Evolutionary conservation across 2,329 filamentous ascomycete genomes (phyloP).

Genomic region (Aschersonia sp.): DNA sequence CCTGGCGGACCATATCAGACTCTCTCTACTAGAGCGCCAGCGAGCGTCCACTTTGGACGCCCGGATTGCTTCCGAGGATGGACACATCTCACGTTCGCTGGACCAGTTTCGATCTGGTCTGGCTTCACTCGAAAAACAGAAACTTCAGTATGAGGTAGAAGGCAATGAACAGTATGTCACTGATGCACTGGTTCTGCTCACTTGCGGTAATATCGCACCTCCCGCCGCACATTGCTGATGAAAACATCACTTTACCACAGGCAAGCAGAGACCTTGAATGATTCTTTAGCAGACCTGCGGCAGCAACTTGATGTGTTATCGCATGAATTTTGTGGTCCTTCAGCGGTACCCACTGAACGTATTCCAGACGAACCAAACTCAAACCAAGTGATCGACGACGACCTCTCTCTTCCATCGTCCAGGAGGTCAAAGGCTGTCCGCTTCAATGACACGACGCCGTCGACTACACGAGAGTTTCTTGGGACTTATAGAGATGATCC

Average conservation of each 20-base stretch:
- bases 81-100: conserved; percentile 76
- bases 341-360: conserved; percentile 30
- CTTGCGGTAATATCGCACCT: not conserved
- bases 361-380: conserved; percentile 50
- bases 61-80: conserved; percentile 68
- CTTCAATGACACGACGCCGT: conserved; percentile 54
- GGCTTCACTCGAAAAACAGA: conserved; percentile 50
- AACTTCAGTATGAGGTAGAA: conserved; percentile 46
- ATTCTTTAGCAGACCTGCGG: conserved; percentile 54
- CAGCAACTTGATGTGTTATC: conserved; percentile 65
- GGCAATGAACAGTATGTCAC: conserved; percentile 44
- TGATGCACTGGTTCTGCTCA: not conserved
- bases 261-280: conserved; percentile 34
- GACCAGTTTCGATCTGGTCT: conserved; percentile 77
- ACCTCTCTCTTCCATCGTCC: conserved; percentile 50
- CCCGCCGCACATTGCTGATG: conserved; percentile 1
- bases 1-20: conserved; percentile 90
- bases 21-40: conserved; percentile 84
- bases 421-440: conserved; percentile 60
- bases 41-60: conserved; percentile 71
- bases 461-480: conserved; percentile 28
- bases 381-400: conserved; percentile 37
- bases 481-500: conserved; percentile 59
- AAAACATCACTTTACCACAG: conserved; percentile 14
- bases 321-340: conserved; percentile 63